Base-by-base conservation (phyloP, 192 early-diverging fungal species). In the Umbelopsis ramanniana region DNA sequence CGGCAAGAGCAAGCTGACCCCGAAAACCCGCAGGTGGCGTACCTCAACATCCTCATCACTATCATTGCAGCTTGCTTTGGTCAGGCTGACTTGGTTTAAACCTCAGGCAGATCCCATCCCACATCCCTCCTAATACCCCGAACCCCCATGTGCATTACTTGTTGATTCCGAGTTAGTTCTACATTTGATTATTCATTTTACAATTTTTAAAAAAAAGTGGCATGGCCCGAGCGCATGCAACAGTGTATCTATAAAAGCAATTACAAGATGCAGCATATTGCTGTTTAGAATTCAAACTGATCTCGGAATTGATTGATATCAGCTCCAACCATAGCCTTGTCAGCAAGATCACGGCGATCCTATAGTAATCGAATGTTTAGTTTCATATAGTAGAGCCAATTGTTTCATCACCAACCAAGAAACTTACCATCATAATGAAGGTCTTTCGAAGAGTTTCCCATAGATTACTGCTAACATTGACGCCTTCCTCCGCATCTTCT, bases 381-480 rank as follows among this genome's bases (percentile, higher is more conserved):
- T 29, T 17, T n/a, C 17, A 15, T 19, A 15, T 55, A 10, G 6
- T 37, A 63, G 4, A 6, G 5, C 17, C 15, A 43, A 46, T 52
- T 47, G 4, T 17, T 22, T 3, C 15, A 1, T 21, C 7, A 14
- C 10, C 52, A 14, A 3, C 8, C 4, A 24, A 40, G 19, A 21
- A n/a, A 70, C 48, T 70, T 74, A 85, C 83, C 84, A 89, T 87
- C 82, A 89, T 87, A 46, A 81, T 72, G 73, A 88, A 87, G 12
- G 83, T 81, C 54, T 84, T 89, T 23, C 86, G 73, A 24, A 90
- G 71, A 5, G 90, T 90, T 52, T 90, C 89, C 81, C 89, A 87
- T 17, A 90, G 75, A 73, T 87, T 91, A 50, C 76, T 79, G 46
- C 88, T 89, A 22, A 90, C 85, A 73, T 91, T 91, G 12, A 86